These are phyloP conservation scores for Arthrobotrys conoides DNA, from an alignment of 2,329 filamentous ascomycete genomes.

Conservation along the genomic window DNA sequence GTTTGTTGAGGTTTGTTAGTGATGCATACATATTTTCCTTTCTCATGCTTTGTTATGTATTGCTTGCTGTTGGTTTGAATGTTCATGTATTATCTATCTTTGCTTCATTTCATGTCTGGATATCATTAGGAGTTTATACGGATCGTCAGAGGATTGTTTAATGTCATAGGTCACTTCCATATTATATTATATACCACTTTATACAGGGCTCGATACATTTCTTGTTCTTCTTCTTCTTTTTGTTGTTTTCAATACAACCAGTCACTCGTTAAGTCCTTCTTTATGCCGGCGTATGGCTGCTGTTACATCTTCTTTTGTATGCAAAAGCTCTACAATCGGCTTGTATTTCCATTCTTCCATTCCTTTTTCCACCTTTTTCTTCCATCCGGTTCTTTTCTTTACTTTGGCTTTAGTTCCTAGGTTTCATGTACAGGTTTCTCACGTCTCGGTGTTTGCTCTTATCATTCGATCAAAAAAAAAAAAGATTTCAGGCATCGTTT, in stretches of 20 bases:
- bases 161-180: slow-evolving; percentile 37
- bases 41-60: background rate
- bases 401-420: background rate
- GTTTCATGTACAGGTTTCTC: background rate
- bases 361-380: background rate
- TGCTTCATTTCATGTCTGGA: background rate
- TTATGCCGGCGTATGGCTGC: background rate
- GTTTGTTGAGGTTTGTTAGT: slow-evolving; percentile 19
- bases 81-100: background rate
- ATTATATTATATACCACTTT: slow-evolving; percentile 51
- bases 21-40: background rate
- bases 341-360: background rate
- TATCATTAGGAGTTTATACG: slow-evolving; percentile 51
- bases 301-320: background rate
- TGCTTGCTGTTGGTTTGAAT: background rate
- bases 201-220: slow-evolving; percentile 34
- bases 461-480: background rate
- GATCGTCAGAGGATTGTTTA: slow-evolving; percentile 23
- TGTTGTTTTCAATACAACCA: background rate
- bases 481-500: background rate
- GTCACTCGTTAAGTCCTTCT: background rate
- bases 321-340: background rate
- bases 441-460: slow-evolving; percentile 7
- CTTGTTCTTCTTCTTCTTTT: background rate
- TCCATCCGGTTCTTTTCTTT: background rate